Base-by-base conservation (phyloP, 2,329 filamentous ascomycete genomes). In the Apiospora kogelbergensis region DNA sequence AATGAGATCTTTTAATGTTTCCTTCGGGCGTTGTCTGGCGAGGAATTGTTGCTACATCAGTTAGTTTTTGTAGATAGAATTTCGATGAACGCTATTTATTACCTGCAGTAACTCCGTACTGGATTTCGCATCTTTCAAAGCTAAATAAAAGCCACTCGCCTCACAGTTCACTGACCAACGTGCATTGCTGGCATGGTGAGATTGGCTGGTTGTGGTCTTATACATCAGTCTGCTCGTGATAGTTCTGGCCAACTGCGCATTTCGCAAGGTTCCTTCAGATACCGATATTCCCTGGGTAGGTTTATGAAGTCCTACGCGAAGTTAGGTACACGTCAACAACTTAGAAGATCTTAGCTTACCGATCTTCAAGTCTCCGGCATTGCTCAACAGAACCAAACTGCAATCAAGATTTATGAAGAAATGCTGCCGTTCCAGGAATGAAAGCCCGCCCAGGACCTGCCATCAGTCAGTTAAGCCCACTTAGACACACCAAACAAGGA, bases 1-100 rank as follows among this genome's bases (percentile, higher is more conserved):
- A 40, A 63, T 63, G 20, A 63, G 40, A 63, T 63, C 57, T 63
- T 63, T 63, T 13, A 63, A 63, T 63, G 57, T n/a, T 24, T 63
- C 57, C 40, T 63, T 63, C 30, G 57, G 57, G 40, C 22, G 17
- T n/a, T 24, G 57, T 37, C 20, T 40, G 22, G 57, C 30, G 30
- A 63, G 30, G 22, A 63, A 40, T 33, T 33, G 57, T 63, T 63
- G 57, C 57, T 63, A 63, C 20, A 63, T 63, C 57, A 40, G 20
- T 40, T 33, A 63, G 22, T n/a, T 33, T n/a, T 40, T 40, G 57
- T 33, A 40, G 40, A 63, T 22, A 40, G 30, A 40, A 37, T 63
- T 22, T 33, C 57, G 40, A 63, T 40, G 44, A 46, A 22, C 44
- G 44, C 44, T 46, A 46, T 63, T 40, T 46, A 46, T 63, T 40